Evolutionary conservation across 805 yeast species (phyloP), one percentile per base, ranked within the genome.

Genomic region (Metschnikowia lochheadii): DNA sequence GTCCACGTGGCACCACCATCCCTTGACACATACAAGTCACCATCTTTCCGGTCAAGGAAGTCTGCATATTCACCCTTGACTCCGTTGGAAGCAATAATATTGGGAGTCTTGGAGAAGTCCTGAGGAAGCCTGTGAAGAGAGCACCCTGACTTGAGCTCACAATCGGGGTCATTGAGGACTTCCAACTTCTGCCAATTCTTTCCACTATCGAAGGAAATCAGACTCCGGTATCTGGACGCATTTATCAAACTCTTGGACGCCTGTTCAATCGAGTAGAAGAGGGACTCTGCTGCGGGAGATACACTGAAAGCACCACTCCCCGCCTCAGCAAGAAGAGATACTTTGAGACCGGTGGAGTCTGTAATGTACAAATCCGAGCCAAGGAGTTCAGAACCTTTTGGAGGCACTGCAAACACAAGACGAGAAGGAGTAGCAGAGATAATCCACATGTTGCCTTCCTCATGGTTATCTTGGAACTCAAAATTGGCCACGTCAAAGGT

Each of bases 1-100:
- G 67, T 65, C 96, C 96, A 89, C 0, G 85, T 70, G n/a, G 73
- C 60, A 26, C 96, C 96, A 23, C 88, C 90, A 68, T 89, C 89
- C 50, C 85, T 70, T 0, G 96, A 85, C 6, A 87, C 62, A 62
- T 73, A 89, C 1, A 94, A 81, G 35, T 58, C 58, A 55, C 64
- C 44, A n/a, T 46, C 31, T 32, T 13, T 56, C 36, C 50, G 43
- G 11, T 54, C 15, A n/a, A 56, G 54, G 34, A 66, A 53, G 1
- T 51, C 51, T 13, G 61, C 31, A 3, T 33, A 37, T 18, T 33
- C 54, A 15, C 77, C 78, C 35, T 65, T 61, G 49, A 54, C 63
- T 40, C 68, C 75, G 34, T 63, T 69, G 20, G 62, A 72, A 51
- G 63, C 58, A 52, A 61, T 52, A 36, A 62, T 76, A 40, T 83